phyloP scores from a whole-genome alignment of 2,329 filamentous ascomycete species.

The Colletotrichum camelliae region DNA sequence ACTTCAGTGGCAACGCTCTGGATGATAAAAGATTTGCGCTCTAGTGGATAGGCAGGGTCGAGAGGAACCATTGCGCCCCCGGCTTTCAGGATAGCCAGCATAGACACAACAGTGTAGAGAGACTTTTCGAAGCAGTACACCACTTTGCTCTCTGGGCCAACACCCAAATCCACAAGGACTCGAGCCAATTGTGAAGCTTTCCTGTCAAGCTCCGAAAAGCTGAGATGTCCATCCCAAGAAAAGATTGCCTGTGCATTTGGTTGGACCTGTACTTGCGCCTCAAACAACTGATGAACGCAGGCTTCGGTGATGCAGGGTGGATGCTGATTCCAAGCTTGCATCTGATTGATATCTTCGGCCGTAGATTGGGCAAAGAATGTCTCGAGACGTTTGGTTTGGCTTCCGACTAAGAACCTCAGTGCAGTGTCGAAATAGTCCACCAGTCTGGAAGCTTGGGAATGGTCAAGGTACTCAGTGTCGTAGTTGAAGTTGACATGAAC shows the following conservation, averaged over 20 bases:
- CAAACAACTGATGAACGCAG: constrained; percentile 1
- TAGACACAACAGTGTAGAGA: constrained; percentile 28
- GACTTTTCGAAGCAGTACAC: constrained; percentile 34
- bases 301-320: background rate
- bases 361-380: background rate
- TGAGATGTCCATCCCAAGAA: constrained; percentile 27
- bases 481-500: background rate
- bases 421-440: constrained; percentile 8
- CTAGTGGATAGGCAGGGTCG: constrained; percentile 25
- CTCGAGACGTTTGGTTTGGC: background rate
- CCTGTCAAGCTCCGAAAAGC: constrained; percentile 23
- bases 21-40: constrained; percentile 7
- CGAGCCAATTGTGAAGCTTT: constrained; percentile 22
- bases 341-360: background rate
- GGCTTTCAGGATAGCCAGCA: constrained; percentile 35
- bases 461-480: background rate
- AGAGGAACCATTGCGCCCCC: constrained; percentile 36
- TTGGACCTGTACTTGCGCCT: background rate
- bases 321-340: background rate
- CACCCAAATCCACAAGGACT: constrained; percentile 19
- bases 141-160: constrained; percentile 26
- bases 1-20: background rate
- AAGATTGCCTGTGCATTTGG: constrained; percentile 11
- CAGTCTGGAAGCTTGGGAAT: background rate
- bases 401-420: background rate